A percentile compares a stretch with the other conserved stretches of the same genome.
phyloP scores from a whole-genome alignment of 2,329 filamentous ascomycete genomes.

The Clarireedia paspali region DNA sequence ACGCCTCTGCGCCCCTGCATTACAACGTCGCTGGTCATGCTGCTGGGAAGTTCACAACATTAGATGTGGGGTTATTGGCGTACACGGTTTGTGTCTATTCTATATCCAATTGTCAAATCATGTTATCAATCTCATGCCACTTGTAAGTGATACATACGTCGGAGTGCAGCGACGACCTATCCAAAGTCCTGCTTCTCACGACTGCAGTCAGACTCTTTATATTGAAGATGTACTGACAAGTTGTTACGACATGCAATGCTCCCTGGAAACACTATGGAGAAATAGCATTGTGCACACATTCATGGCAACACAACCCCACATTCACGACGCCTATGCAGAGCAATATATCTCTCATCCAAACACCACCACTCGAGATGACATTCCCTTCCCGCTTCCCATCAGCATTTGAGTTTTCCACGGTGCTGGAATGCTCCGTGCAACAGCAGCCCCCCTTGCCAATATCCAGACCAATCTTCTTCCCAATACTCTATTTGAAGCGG shows the following conservation, averaged over 20 bases:
- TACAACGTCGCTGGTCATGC: constrained; percentile 6
- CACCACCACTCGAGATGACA: background rate
- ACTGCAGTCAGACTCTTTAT: background rate
- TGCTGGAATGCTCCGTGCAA: background rate
- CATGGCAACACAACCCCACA: background rate
- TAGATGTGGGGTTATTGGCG: constrained; percentile 4
- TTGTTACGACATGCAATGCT: constrained; percentile 2
- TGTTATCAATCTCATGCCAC: constrained; percentile 4
- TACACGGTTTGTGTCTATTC: constrained; percentile 6
- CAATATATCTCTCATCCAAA: constrained; percentile 8
- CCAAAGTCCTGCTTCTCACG: background rate
- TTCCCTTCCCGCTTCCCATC: background rate
- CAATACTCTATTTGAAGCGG: constrained; percentile 16
- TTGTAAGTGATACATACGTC: constrained; percentile 1
- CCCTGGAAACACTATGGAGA: background rate
- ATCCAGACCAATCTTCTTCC: constrained; percentile 2
- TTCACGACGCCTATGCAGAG: background rate
- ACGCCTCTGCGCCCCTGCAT: constrained; percentile 5
- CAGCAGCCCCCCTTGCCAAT: background rate
- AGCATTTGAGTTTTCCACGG: background rate
- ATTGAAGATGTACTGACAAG: constrained; percentile 1
- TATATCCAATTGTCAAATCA: constrained; percentile 6
- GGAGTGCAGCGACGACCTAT: background rate
- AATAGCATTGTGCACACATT: background rate
- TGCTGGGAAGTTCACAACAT: constrained; percentile 2